Evolutionary conservation across 257 asterid species (phyloP).

Genomic region (Ligustrum vulgare): DNA sequence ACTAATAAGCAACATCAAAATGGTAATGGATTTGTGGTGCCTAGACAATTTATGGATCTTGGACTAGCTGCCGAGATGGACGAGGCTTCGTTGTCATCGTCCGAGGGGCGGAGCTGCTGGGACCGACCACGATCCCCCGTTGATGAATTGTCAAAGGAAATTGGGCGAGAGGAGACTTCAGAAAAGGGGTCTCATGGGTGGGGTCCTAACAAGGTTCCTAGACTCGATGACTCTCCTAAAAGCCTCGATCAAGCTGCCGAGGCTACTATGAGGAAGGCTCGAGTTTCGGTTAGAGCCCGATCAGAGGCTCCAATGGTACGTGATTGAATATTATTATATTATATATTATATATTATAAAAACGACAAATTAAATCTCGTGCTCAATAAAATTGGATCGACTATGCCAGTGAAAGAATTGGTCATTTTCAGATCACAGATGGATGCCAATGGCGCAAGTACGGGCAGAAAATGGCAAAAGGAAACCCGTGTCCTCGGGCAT

Average conservation of each 20-base stretch:
- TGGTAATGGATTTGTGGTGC: slow-evolving; percentile 45
- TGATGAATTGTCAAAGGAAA: slow-evolving; percentile 22
- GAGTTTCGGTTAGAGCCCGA: slow-evolving; percentile 93
- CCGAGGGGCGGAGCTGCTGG: slow-evolving; percentile 49
- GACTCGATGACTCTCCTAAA: slow-evolving; percentile 37
- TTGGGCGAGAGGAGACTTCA: slow-evolving; percentile 38
- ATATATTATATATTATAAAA: too few relatives aligned
- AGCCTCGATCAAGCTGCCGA: slow-evolving; percentile 75
- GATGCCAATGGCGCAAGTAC: slow-evolving; percentile 97
- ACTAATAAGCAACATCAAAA: slow-evolving; percentile 18
- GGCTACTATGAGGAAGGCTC: slow-evolving; percentile 95
- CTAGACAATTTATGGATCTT: slow-evolving; percentile 87
- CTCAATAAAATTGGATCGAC: background rate
- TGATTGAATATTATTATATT: too few relatives aligned
- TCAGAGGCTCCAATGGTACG: slow-evolving; percentile 90
- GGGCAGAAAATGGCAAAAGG: slow-evolving; percentile 99
- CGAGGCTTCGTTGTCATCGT: slow-evolving; percentile 53
- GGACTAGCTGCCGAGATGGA: slow-evolving; percentile 56
- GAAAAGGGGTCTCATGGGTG: slow-evolving; percentile 42
- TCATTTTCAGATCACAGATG: slow-evolving; percentile 67
- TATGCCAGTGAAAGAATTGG: background rate
- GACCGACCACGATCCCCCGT: slow-evolving; percentile 38
- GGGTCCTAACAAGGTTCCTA: slow-evolving; percentile 48
- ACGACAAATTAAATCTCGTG: background rate
- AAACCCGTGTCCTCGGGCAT: slow-evolving; percentile 96